A percentile compares a stretch with the other conserved stretches of the same genome.
Conservation (phyloP, 495 filamentous ascomycete genomes). For the Delitschia confertaspora region DNA sequence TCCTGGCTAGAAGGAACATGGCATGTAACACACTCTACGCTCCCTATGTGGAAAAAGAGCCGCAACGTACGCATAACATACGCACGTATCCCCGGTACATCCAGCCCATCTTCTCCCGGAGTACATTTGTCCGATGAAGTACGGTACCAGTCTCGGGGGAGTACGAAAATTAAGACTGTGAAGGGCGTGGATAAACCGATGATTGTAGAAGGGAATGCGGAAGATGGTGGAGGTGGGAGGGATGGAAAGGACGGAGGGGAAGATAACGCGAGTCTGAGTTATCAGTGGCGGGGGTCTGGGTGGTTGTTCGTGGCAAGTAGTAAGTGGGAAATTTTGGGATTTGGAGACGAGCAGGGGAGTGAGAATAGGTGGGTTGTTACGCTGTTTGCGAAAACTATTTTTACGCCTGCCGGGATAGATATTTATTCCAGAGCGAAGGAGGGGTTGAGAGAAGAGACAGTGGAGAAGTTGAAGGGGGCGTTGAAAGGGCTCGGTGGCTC, state of each 20-base stretch:
- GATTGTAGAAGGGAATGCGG: neutral
- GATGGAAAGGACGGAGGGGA: constrained; percentile 29
- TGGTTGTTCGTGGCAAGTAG: constrained; percentile 53
- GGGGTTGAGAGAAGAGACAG: constrained; percentile 42
- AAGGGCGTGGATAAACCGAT: constrained; percentile 53
- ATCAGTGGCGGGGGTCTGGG: constrained; percentile 66
- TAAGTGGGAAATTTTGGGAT: constrained; percentile 69
- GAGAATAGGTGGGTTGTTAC: constrained; percentile 55
- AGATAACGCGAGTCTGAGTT: constrained; percentile 35
- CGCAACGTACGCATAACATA: constrained; percentile 73
- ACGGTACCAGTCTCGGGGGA: constrained; percentile 45
- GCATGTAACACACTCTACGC: constrained; percentile 67
- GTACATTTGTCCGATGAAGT: constrained; percentile 58
- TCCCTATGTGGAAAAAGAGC: constrained; percentile 62
- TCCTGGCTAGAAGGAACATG: constrained; percentile 58
- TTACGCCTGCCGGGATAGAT: constrained; percentile 68
- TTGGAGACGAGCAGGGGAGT: constrained; percentile 44
- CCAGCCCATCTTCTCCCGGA: too few relatives aligned
- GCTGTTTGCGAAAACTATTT: constrained; percentile 64
- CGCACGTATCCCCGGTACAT: constrained; percentile 30
- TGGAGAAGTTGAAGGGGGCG: constrained; percentile 38
- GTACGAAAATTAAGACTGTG: constrained; percentile 47
- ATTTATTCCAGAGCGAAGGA: constrained; percentile 52
- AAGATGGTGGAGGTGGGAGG: neutral
- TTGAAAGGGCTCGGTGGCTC: constrained; percentile 34